Conservation (phyloP, 2,329 filamentous ascomycete species). For the Xylariales sp. region DNA sequence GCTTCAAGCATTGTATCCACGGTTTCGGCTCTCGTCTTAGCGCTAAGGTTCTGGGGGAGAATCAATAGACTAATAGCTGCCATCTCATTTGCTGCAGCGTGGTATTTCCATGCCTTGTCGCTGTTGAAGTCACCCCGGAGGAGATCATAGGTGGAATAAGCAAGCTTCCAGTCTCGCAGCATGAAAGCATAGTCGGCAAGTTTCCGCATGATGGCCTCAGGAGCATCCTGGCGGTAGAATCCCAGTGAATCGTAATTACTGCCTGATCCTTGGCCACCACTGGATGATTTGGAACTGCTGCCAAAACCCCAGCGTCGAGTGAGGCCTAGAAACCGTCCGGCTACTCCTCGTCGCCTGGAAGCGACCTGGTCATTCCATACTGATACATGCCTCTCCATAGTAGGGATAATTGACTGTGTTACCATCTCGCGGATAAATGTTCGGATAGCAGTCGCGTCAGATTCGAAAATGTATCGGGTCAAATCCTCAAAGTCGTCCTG, state of each 20-base stretch:
- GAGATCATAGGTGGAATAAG: conserved; percentile 87
- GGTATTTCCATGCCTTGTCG: conserved; percentile 95
- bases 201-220: conserved; percentile 89
- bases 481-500: conserved; percentile 69
- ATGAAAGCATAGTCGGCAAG: conserved; percentile 95
- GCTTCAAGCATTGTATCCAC: conserved; percentile 86
- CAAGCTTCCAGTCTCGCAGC: conserved; percentile 92
- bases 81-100: conserved; percentile 95
- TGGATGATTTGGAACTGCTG: conserved; percentile 56
- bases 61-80: conserved; percentile 79
- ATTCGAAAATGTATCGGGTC: conserved; percentile 81
- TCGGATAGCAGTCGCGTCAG: conserved; percentile 81
- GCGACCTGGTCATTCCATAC: conserved; percentile 98
- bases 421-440: conserved; percentile 93
- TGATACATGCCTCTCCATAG: conserved; percentile 89
- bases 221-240: conserved; percentile 77
- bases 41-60: conserved; percentile 64
- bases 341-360: conserved; percentile 80
- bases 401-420: conserved; percentile 88
- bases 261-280: conserved; percentile 43
- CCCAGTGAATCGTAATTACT: conserved; percentile 76
- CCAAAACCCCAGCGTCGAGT: conserved; percentile 91
- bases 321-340: conserved; percentile 89
- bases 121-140: conserved; percentile 84
- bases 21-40: conserved; percentile 74